phyloP scores from a whole-genome alignment of 176 grass and related monocot genomes.

The Phragmites australis region DNA sequence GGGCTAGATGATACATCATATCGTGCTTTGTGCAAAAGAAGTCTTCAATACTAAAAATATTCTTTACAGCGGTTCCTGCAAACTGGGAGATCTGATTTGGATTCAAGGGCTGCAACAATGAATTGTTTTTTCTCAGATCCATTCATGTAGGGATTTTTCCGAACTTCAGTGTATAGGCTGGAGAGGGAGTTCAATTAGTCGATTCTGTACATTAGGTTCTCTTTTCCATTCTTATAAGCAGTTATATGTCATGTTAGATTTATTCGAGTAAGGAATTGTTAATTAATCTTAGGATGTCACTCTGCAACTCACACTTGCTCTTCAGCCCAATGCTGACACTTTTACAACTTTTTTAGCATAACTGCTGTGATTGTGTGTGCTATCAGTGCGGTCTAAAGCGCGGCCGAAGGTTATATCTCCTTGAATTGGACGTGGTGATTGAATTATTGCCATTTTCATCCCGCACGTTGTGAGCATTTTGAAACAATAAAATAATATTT shows the following conservation, averaged over 20 bases:
- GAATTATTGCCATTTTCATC: constrained; percentile 55
- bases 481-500: too few relatives aligned
- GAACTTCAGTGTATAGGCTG: constrained; percentile 59
- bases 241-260: constrained; percentile 54
- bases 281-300: constrained; percentile 36
- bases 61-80: constrained; percentile 5
- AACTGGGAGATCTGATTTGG: constrained; percentile 23
- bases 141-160: constrained; percentile 59
- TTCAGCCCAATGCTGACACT: not conserved
- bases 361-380: not conserved
- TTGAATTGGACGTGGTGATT: not conserved
- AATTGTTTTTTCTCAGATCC: constrained; percentile 37
- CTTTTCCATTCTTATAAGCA: constrained; percentile 56
- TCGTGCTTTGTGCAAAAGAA: constrained; percentile 37
- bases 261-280: constrained; percentile 33
- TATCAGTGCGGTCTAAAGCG: constrained; percentile 30
- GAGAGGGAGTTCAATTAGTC: constrained; percentile 74
- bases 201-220: constrained; percentile 83
- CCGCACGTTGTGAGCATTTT: too few relatives aligned
- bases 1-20: constrained; percentile 55
- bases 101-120: constrained; percentile 35
- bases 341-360: not conserved
- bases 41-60: constrained; percentile 7
- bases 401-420: constrained; percentile 58
- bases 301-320: constrained; percentile 20